phyloP scores from a whole-genome alignment of 2,329 filamentous ascomycete genomes.

The Juglanconis oblonga region DNA sequence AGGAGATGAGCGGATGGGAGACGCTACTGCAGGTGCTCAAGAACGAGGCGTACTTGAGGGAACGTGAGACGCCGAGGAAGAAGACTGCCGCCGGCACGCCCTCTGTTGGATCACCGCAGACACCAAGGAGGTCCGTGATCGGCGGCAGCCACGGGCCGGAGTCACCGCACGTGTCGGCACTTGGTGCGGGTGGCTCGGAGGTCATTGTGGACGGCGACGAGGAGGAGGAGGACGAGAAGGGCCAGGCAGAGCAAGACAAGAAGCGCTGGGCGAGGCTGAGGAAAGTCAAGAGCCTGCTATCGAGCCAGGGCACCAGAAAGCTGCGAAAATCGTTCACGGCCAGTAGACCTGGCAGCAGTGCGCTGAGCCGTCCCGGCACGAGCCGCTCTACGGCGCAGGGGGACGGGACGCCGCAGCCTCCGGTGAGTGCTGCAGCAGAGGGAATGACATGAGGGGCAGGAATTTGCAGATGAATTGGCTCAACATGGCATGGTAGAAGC shows the following conservation, averaged over 20 bases:
- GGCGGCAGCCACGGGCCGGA: neutral
- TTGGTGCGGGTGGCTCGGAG: conserved; percentile 20
- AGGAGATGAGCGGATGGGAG: conserved; percentile 51
- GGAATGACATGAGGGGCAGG: neutral
- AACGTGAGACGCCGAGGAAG: conserved; percentile 28
- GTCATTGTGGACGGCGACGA: conserved; percentile 28
- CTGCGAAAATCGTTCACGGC: conserved; percentile 34
- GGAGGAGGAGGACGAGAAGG: conserved; percentile 47
- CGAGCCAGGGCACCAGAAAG: conserved; percentile 60
- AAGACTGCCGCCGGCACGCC: conserved; percentile 16
- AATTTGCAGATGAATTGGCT: neutral
- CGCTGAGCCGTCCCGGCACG: conserved; percentile 19
- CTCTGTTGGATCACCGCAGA: conserved; percentile 1
- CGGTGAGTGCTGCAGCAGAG: neutral
- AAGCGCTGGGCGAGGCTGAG: conserved; percentile 70
- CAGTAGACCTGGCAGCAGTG: conserved; percentile 36
- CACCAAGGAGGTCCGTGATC: conserved; percentile 5
- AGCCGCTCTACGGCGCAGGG: conserved; percentile 14
- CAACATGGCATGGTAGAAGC: neutral
- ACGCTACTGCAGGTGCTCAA: conserved; percentile 51
- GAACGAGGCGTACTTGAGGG: conserved; percentile 56
- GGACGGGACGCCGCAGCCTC: neutral
- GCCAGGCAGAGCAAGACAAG: conserved; percentile 60
- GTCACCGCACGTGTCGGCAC: conserved; percentile 9
- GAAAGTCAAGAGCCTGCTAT: conserved; percentile 69